Percentiles rank a stretch among this genome's conserved stretches.
Evolutionary conservation across 495 filamentous ascomycete genomes (phyloP).

Genomic region (Saxophila tyrrhenica): DNA sequence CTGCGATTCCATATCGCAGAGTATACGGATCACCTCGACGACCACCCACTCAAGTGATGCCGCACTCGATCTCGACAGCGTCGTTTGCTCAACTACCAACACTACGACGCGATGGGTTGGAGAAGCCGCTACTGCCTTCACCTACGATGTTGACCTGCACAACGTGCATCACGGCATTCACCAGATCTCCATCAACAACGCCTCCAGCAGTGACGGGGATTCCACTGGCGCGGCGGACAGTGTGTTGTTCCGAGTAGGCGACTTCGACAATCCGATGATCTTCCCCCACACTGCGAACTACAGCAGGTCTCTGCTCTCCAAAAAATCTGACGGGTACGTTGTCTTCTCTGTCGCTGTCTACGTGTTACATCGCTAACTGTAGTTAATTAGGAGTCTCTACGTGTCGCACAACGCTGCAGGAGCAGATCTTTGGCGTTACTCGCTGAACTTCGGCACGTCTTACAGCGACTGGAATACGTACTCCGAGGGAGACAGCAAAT

Average conservation of each 20-base stretch:
- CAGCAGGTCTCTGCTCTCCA: slow-evolving; percentile 11
- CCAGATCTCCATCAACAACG: slow-evolving; percentile 47
- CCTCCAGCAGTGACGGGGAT: slow-evolving; percentile 27
- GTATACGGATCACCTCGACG: slow-evolving; percentile 42
- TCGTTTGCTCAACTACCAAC: slow-evolving; percentile 31
- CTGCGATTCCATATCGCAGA: slow-evolving; percentile 41
- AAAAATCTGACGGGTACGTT: not conserved
- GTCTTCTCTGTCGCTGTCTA: not conserved
- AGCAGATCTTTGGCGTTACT: slow-evolving; percentile 53
- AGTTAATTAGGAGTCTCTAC: slow-evolving; percentile 23
- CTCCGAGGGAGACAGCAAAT: slow-evolving; percentile 32
- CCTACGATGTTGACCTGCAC: slow-evolving; percentile 13
- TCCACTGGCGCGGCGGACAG: slow-evolving; percentile 43
- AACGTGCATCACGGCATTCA: slow-evolving; percentile 57
- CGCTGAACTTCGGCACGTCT: slow-evolving; percentile 46
- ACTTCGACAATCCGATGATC: slow-evolving; percentile 47
- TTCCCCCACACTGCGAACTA: slow-evolving; percentile 50
- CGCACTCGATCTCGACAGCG: slow-evolving; percentile 32
- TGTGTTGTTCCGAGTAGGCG: slow-evolving; percentile 45
- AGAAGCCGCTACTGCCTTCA: not conserved
- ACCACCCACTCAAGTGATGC: slow-evolving; percentile 34
- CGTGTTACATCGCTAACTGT: not conserved
- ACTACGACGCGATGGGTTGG: not conserved
- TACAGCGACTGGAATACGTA: slow-evolving; percentile 52
- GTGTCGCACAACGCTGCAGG: slow-evolving; percentile 50